These are phyloP conservation scores for Rhodamnia rubescens DNA, from an alignment of 345 rosid genomes.

Conservation along the genomic window DNA sequence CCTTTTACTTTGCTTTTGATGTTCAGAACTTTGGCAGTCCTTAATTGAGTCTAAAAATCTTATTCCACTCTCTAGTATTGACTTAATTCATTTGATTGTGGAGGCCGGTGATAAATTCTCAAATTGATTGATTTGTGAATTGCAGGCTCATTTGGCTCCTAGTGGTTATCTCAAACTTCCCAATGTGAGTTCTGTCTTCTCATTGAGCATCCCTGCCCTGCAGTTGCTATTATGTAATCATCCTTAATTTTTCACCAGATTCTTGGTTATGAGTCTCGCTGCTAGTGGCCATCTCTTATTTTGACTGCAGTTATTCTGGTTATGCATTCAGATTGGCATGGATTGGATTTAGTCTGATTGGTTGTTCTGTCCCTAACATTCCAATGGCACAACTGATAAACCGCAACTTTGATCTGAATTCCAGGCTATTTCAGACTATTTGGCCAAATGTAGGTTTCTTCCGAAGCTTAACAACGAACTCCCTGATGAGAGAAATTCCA, in stretches of 20 bases:
- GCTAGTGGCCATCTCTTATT: not conserved
- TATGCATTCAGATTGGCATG: not conserved
- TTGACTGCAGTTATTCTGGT: not conserved
- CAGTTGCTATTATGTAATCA: not conserved
- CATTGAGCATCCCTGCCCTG: not conserved
- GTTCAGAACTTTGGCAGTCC: not conserved
- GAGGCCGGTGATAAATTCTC: not conserved
- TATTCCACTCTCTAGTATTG: not conserved
- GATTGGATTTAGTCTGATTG: not conserved
- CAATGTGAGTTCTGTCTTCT: slow-evolving; percentile 31
- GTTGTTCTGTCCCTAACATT: not conserved
- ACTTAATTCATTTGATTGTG: not conserved
- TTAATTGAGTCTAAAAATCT: not conserved
- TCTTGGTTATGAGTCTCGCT: not conserved
- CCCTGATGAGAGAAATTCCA: slow-evolving; percentile 48
- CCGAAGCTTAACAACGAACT: slow-evolving; percentile 81
- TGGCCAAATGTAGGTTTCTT: slow-evolving; percentile 62
- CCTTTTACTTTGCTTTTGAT: not conserved
- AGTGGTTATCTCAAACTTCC: slow-evolving; percentile 75
- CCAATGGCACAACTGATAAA: not conserved
- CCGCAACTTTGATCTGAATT: not conserved
- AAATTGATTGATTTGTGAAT: not conserved
- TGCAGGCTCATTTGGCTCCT: slow-evolving; percentile 78
- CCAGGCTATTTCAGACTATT: slow-evolving; percentile 39
- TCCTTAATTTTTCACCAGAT: not conserved